Conservation (phyloP, 306 rosid species). For the Fragaria vesca region DNA sequence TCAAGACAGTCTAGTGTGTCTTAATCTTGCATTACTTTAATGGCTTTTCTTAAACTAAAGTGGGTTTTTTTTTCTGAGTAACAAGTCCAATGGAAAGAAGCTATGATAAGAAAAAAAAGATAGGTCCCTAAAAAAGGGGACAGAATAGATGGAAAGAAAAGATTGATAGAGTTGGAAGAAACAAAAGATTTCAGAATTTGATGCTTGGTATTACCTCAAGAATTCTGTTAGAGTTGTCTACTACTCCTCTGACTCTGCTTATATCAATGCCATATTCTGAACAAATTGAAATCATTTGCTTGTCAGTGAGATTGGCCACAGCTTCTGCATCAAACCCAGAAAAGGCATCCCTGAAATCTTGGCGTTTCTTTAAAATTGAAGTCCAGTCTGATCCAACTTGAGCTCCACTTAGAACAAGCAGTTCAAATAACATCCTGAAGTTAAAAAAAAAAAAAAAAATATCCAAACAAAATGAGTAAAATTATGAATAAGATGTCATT, state of each 20-base stretch:
- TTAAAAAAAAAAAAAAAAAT: background rate
- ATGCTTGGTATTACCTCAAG: conserved; percentile 51
- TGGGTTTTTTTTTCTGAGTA: conserved; percentile 18
- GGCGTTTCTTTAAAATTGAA: conserved; percentile 87
- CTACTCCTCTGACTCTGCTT: conserved; percentile 88
- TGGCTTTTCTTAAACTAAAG: conserved; percentile 25
- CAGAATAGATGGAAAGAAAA: conserved; percentile 30
- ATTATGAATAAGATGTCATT: background rate
- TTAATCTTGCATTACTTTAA: conserved; percentile 3
- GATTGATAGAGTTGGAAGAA: conserved; percentile 4
- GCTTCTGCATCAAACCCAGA: conserved; percentile 79
- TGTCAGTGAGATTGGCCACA: conserved; percentile 71
- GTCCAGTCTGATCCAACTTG: conserved; percentile 99
- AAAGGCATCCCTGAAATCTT: conserved; percentile 81
- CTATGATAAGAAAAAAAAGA: conserved; percentile 1
- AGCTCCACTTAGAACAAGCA: conserved; percentile 82
- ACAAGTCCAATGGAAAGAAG: conserved; percentile 30
- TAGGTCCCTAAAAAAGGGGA: conserved; percentile 30
- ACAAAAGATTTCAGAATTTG: conserved; percentile 5
- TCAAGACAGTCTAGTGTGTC: background rate
- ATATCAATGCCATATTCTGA: conserved; percentile 74
- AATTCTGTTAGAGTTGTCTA: conserved; percentile 85
- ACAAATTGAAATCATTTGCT: conserved; percentile 76
- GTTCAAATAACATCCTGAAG: conserved; percentile 80
- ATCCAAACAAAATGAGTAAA: background rate